Conservation (phyloP, 2,329 filamentous ascomycete species). For the Grosmannia clavigera region DNA sequence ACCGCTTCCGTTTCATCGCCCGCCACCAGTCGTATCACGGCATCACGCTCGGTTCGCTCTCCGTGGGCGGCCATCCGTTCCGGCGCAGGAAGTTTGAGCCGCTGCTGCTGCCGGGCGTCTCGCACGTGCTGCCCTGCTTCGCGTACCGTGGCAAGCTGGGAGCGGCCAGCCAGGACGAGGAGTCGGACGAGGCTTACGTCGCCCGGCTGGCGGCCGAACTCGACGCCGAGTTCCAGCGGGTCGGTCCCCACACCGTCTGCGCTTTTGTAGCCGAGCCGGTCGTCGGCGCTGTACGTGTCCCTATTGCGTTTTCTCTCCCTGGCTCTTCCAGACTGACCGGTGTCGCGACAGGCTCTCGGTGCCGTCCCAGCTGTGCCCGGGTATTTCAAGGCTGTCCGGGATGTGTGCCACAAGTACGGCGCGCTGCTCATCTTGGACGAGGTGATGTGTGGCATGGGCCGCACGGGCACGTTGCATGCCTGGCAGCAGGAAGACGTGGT, state of each 20-base stretch:
- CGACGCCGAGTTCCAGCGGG: conserved; percentile 49
- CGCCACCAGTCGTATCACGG: conserved; percentile 60
- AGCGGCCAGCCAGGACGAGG: conserved; percentile 18
- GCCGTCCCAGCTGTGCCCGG: conserved; percentile 37
- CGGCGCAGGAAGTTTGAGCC: conserved; percentile 51
- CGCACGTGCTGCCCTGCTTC: conserved; percentile 54
- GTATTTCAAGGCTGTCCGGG: conserved; percentile 40
- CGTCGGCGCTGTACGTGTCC: conserved; percentile 49
- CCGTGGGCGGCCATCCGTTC: conserved; percentile 47
- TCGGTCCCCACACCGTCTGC: conserved; percentile 54
- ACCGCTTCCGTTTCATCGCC: conserved; percentile 53
- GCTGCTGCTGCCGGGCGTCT: conserved; percentile 44
- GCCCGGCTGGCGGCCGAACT: conserved; percentile 49
- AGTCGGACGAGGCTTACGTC: conserved; percentile 49
- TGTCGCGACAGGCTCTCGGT: conserved; percentile 32
- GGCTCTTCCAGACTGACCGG: not conserved
- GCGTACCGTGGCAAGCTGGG: conserved; percentile 42
- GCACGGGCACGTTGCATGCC: conserved; percentile 48
- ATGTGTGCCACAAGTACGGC: conserved; percentile 41
- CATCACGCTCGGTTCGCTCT: conserved; percentile 54
- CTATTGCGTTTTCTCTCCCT: not conserved
- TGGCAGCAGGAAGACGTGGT: conserved; percentile 48
- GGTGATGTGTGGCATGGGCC: conserved; percentile 58
- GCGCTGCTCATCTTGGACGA: conserved; percentile 45
- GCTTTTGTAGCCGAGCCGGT: conserved; percentile 65